Evolutionary conservation across 2,329 filamentous ascomycete genomes (phyloP).

Genomic region (Mycocentrospora acerina): DNA sequence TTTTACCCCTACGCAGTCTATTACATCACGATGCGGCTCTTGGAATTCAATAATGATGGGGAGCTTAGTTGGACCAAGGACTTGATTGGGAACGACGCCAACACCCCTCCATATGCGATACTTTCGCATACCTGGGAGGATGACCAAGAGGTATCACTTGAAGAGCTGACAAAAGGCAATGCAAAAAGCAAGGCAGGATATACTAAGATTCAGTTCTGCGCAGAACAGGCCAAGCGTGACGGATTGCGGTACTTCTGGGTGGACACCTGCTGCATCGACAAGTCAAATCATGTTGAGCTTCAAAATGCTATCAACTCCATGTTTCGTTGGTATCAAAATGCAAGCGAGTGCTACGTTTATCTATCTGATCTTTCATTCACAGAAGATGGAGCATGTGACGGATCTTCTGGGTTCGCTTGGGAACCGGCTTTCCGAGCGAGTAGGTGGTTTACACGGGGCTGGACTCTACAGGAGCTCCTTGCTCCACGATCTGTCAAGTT

Average conservation of each 20-base stretch:
- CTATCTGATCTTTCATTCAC: slow-evolving; percentile 11
- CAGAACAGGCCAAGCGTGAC: slow-evolving; percentile 11
- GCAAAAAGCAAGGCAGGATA: slow-evolving; percentile 5
- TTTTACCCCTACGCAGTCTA: too few species aligned
- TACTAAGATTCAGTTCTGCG: slow-evolving; percentile 16
- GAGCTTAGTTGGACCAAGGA: too few species aligned
- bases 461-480: neutral
- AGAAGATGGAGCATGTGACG: neutral
- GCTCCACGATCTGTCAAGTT: neutral
- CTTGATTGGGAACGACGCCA: too few species aligned
- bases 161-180: slow-evolving; percentile 3
- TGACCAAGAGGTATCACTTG: slow-evolving; percentile 12
- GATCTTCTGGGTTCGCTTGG: too few species aligned
- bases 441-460: neutral
- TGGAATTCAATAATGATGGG: too few species aligned
- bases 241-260: slow-evolving; percentile 14
- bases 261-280: slow-evolving; percentile 22
- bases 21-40: too few species aligned
- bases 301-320: slow-evolving; percentile 19
- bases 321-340: slow-evolving; percentile 19
- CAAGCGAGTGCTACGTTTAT: slow-evolving; percentile 18
- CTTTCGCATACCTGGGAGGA: slow-evolving; percentile 17
- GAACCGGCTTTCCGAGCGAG: neutral
- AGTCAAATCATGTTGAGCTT: slow-evolving; percentile 9
- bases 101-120: too few species aligned